These are phyloP conservation scores for Capsicum pubescens DNA, from an alignment of 257 asterid species.

Conservation along the genomic window DNA sequence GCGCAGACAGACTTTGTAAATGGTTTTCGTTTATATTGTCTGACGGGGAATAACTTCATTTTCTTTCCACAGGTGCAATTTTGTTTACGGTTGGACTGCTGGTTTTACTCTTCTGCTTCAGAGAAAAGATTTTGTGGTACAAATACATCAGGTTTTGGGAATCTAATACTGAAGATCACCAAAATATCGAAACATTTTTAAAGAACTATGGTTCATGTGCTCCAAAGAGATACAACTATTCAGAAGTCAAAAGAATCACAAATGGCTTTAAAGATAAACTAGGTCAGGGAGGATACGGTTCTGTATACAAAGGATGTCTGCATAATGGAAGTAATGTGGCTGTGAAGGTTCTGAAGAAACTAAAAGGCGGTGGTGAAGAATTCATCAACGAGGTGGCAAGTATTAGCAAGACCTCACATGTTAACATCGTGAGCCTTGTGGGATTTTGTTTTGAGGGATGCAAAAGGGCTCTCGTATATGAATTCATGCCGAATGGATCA, in stretches of 20 bases:
- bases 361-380: constrained; percentile 37
- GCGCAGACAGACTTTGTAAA: no score
- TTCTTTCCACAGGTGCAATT: background rate
- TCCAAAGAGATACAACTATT: constrained; percentile 21
- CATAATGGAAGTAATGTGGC: background rate
- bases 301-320: background rate
- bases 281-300: background rate
- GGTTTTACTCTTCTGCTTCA: background rate
- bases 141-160: background rate
- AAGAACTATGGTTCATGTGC: background rate
- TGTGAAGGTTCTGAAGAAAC: constrained; percentile 35
- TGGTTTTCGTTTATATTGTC: background rate
- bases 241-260: background rate
- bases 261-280: background rate
- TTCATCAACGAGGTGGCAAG: constrained; percentile 54
- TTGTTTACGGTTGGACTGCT: background rate
- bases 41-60: background rate
- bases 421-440: constrained; percentile 38
- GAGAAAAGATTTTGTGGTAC: background rate
- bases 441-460: background rate
- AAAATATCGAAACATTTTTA: constrained; percentile 28
- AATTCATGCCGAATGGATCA: constrained; percentile 52
- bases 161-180: constrained; percentile 8
- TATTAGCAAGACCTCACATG: constrained; percentile 52
- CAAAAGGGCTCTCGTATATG: constrained; percentile 45